Evolutionary conservation across 2,329 filamentous ascomycete species (phyloP).

Genomic region (Volutella citrinella): DNA sequence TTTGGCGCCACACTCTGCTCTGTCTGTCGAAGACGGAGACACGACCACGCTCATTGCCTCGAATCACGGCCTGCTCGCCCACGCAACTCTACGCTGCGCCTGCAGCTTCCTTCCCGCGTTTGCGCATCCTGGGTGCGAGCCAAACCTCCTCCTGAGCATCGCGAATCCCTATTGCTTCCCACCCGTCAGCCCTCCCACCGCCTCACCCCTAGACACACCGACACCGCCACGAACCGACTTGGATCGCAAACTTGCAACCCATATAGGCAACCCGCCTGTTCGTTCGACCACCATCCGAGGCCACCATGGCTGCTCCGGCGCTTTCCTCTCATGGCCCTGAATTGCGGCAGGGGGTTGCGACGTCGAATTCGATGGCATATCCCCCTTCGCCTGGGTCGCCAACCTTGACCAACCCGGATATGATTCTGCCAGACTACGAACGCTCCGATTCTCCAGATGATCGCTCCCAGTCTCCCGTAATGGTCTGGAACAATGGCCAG

Average conservation of each 20-base stretch:
- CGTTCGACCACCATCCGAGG: no score
- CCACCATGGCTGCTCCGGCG: constrained; percentile 31
- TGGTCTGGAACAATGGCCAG: constrained; percentile 50
- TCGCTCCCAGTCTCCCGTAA: constrained; percentile 49
- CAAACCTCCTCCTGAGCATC: no score
- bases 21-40: no score
- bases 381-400: constrained; percentile 66
- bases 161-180: no score
- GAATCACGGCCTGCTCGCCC: no score
- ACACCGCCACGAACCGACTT: no score
- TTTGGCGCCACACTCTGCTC: constrained; percentile 20
- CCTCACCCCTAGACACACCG: constrained; percentile 3
- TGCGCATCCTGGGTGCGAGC: no score
- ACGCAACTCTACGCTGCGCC: no score
- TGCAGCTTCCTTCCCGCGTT: no score
- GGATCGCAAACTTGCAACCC: no score
- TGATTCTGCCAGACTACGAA: constrained; percentile 81
- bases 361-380: constrained; percentile 34
- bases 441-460: constrained; percentile 52
- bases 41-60: constrained; percentile 16
- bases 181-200: no score
- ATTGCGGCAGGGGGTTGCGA: constrained; percentile 26
- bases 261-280: no score
- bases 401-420: constrained; percentile 88
- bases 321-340: constrained; percentile 24